Conservation (phyloP, 306 rosid genomes). For the Macrotyloma uniflorum region DNA sequence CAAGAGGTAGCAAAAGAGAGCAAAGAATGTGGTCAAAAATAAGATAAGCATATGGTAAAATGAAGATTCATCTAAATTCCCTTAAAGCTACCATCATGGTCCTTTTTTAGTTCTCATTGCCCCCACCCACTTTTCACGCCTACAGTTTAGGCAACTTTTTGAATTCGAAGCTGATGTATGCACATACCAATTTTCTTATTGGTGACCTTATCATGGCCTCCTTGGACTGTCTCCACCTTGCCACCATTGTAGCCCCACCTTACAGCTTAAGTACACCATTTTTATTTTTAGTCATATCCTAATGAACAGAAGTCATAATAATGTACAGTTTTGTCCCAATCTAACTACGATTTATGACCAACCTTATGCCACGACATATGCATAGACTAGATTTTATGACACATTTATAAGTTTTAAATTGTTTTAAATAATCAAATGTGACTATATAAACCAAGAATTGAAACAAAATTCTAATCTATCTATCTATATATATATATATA, state of each 20-base stretch:
- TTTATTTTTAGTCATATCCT: background rate
- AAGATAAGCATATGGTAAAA: constrained; percentile 12
- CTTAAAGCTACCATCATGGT: background rate
- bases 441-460: background rate
- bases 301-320: background rate
- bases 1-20: constrained; percentile 33
- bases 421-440: background rate
- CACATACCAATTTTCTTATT: background rate
- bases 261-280: background rate
- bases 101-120: constrained; percentile 27
- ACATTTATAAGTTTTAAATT: background rate
- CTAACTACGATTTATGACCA: background rate
- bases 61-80: background rate
- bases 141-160: background rate
- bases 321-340: background rate
- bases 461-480: background rate
- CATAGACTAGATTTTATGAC: background rate
- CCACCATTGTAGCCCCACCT: background rate
- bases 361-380: background rate
- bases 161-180: background rate
- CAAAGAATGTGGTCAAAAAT: constrained; percentile 16
- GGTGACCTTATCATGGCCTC: background rate
- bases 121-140: constrained; percentile 9
- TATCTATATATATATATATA: background rate
- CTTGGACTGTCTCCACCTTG: background rate